Conservation (phyloP, 2,329 filamentous ascomycete genomes). For the Nemania diffusa region DNA sequence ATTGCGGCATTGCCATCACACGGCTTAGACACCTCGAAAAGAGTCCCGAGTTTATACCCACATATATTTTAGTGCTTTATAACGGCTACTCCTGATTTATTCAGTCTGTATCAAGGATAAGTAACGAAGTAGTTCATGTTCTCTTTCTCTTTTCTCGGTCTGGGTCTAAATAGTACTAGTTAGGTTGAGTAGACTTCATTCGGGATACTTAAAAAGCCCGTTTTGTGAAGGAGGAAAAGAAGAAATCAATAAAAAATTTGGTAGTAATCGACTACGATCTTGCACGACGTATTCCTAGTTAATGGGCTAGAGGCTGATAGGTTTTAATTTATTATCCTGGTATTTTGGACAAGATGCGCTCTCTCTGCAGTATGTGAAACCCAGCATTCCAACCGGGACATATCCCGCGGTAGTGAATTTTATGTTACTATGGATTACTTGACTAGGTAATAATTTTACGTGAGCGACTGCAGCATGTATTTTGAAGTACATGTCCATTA, state of each 20-base stretch:
- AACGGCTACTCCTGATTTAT: neutral
- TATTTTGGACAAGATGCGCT: neutral
- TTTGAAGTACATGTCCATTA: too few species aligned
- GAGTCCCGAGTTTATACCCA: slow-evolving; percentile 1
- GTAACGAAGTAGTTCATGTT: too few species aligned
- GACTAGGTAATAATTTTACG: too few species aligned
- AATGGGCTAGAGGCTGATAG: neutral
- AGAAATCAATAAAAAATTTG: too few species aligned
- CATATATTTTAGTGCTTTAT: neutral
- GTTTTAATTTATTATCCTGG: neutral
- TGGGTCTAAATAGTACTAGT: too few species aligned
- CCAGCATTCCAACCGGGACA: neutral
- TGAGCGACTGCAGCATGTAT: too few species aligned
- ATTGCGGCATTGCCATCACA: neutral
- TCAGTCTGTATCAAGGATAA: too few species aligned
- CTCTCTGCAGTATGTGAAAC: neutral
- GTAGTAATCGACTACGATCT: too few species aligned
- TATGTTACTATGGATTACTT: neutral
- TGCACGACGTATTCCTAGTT: too few species aligned
- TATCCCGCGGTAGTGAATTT: neutral
- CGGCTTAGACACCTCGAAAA: neutral
- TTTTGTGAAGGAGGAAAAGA: too few species aligned
- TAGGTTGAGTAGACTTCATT: neutral
- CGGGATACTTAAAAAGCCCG: neutral
- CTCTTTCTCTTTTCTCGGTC: too few species aligned